phyloP scores from a whole-genome alignment of 2,329 filamentous ascomycete genomes.

The Bipolaris gigantea region DNA sequence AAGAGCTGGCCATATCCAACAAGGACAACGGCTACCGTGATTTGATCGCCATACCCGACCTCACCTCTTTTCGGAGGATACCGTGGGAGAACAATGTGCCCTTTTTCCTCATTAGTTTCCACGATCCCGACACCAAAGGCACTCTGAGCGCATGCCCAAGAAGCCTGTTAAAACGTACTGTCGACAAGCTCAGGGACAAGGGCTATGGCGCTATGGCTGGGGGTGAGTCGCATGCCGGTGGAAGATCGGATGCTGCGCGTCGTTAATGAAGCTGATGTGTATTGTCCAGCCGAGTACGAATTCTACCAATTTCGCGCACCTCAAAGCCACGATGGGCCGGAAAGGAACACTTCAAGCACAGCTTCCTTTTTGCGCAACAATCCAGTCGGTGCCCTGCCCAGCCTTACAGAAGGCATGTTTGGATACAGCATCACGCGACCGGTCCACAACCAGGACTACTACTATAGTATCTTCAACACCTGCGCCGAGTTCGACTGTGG shows the following conservation, averaged over 20 bases:
- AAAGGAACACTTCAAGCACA: slow-evolving; percentile 67
- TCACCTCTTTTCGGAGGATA: slow-evolving; percentile 77
- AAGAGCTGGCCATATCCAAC: slow-evolving; percentile 84
- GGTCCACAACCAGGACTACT: slow-evolving; percentile 89
- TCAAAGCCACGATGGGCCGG: slow-evolving; percentile 49
- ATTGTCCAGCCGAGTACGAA: slow-evolving; percentile 77
- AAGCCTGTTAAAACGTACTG: slow-evolving; percentile 69
- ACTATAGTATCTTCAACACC: slow-evolving; percentile 81
- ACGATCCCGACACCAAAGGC: slow-evolving; percentile 73
- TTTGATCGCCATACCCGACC: slow-evolving; percentile 78
- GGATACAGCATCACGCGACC: slow-evolving; percentile 88
- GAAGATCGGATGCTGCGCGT: slow-evolving; percentile 18
- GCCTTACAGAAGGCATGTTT: slow-evolving; percentile 92
- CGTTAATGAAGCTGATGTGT: slow-evolving; percentile 23
- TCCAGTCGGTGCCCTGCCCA: slow-evolving; percentile 70
- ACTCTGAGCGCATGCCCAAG: slow-evolving; percentile 79
- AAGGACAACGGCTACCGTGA: slow-evolving; percentile 89
- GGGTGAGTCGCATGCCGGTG: slow-evolving; percentile 59
- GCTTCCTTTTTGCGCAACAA: slow-evolving; percentile 75
- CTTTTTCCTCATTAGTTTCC: slow-evolving; percentile 82
- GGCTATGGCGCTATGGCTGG: slow-evolving; percentile 88
- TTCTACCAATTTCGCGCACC: slow-evolving; percentile 89
- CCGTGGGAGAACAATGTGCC: slow-evolving; percentile 88
- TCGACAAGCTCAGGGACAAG: slow-evolving; percentile 66
- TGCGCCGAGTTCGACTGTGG: slow-evolving; percentile 77